A percentile compares a stretch with the other conserved stretches of the same genome.
These are phyloP conservation scores for Ustulina deusta DNA, from an alignment of 2,329 filamentous ascomycete species.

Conservation along the genomic window DNA sequence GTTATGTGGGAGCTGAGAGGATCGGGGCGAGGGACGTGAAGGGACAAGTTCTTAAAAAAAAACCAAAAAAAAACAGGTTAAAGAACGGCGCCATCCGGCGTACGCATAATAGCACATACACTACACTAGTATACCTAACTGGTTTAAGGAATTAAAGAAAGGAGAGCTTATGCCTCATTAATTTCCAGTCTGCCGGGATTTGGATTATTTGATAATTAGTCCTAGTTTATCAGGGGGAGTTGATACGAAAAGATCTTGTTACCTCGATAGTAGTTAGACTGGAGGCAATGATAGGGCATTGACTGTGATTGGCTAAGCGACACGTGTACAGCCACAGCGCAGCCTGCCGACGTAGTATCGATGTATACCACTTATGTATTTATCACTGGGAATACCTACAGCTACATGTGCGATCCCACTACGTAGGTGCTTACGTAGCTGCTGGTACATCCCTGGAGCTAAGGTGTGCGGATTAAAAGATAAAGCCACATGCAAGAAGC, in stretches of 20 bases:
- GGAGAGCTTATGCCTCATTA: conserved; percentile 15
- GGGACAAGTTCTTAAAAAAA: no score
- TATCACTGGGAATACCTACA: no score
- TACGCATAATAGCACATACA: neutral
- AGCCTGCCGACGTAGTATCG: neutral
- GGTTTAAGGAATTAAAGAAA: conserved; percentile 14
- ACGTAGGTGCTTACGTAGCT: neutral
- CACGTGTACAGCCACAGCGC: conserved; percentile 30
- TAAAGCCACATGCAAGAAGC: conserved; percentile 28
- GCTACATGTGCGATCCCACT: neutral
- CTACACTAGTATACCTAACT: no score
- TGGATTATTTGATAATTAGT: conserved; percentile 25
- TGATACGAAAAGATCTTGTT: conserved; percentile 17
- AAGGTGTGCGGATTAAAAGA: neutral
- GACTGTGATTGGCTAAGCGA: conserved; percentile 27
- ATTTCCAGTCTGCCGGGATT: conserved; percentile 15
- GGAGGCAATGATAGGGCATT: conserved; percentile 15
- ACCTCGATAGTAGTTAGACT: no score
- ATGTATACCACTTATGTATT: no score
- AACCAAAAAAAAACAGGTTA: neutral
- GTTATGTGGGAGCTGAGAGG: conserved; percentile 32
- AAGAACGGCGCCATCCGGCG: conserved; percentile 7
- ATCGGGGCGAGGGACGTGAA: conserved; percentile 19
- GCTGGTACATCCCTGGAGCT: no score
- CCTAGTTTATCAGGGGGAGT: conserved; percentile 11